Conservation (phyloP, 2,329 filamentous ascomycete species). For the Phyllosticta paracitricarpa region DNA sequence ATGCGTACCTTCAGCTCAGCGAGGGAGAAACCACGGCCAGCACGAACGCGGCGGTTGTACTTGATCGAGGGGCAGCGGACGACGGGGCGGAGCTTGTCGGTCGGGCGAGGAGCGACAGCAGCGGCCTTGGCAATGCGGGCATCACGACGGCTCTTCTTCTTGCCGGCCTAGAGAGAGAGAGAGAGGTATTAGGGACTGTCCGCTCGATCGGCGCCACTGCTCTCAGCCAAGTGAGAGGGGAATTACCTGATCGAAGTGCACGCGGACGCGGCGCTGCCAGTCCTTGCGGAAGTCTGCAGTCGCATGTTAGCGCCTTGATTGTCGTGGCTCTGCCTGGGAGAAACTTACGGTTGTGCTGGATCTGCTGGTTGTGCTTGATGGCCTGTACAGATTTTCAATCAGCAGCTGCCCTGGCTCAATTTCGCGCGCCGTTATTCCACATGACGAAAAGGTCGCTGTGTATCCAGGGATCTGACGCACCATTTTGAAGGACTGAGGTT, state of each 20-base stretch:
- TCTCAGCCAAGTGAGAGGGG: conserved; percentile 42
- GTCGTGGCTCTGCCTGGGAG: neutral
- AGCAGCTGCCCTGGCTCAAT: neutral
- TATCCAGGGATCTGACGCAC: neutral
- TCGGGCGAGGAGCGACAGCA: conserved; percentile 86
- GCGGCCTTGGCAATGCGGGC: conserved; percentile 92
- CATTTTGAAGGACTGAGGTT: conserved; percentile 9
- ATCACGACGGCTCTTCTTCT: conserved; percentile 86
- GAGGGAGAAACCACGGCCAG: conserved; percentile 95
- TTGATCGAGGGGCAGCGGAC: conserved; percentile 97
- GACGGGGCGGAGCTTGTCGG: conserved; percentile 92
- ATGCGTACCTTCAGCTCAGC: conserved; percentile 87
- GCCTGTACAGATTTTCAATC: conserved; percentile 39
- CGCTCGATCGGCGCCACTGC: conserved; percentile 37
- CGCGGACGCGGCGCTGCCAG: conserved; percentile 98
- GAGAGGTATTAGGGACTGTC: conserved; percentile 20
- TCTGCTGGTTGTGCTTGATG: conserved; percentile 99
- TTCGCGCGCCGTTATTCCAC: neutral
- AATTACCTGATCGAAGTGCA: conserved; percentile 99
- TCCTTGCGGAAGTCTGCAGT: conserved; percentile 93
- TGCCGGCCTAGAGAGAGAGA: conserved; percentile 61
- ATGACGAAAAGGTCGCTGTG: neutral
- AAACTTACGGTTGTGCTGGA: conserved; percentile 69
- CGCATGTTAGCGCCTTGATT: conserved; percentile 20
- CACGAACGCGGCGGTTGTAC: conserved; percentile 97